These are phyloP conservation scores for Elsinoe perseae DNA, from an alignment of 2,329 filamentous ascomycete genomes.

Conservation along the genomic window DNA sequence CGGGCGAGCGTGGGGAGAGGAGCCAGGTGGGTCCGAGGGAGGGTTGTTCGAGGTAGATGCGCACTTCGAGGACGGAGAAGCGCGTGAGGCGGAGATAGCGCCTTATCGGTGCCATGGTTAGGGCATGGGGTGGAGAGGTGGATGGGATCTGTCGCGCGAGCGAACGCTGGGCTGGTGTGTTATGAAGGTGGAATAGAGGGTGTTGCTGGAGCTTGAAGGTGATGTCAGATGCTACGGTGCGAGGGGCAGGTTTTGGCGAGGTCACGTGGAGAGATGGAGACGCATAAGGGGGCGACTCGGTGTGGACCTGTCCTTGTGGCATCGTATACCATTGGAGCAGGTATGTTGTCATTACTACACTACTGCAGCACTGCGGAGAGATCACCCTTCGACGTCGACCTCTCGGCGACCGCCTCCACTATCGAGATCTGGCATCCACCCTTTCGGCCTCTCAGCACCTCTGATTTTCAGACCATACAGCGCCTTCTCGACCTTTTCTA, in stretches of 20 bases:
- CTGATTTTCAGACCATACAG: constrained; percentile 82
- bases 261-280: neutral
- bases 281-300: too few relatives aligned
- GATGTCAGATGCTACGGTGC: neutral
- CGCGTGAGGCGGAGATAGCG: constrained; percentile 88
- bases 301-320: too few relatives aligned
- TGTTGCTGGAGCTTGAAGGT: neutral
- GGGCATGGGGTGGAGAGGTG: neutral
- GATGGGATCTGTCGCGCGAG: too few relatives aligned
- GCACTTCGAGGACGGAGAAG: constrained; percentile 90
- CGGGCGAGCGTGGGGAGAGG: constrained; percentile 64
- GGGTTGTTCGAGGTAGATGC: constrained; percentile 91
- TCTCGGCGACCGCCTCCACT: constrained; percentile 31
- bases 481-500: constrained; percentile 87
- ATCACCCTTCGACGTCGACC: constrained; percentile 36
- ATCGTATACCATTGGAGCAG: too few relatives aligned
- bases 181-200: neutral
- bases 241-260: constrained; percentile 5
- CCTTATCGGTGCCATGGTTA: constrained; percentile 71
- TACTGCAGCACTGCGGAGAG: neutral
- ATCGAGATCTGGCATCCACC: constrained; percentile 77
- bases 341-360: neutral
- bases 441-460: constrained; percentile 79
- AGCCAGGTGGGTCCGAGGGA: constrained; percentile 76
- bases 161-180: neutral